phyloP scores from a whole-genome alignment of 148 eudicot species.

The Bassia scoparia region DNA sequence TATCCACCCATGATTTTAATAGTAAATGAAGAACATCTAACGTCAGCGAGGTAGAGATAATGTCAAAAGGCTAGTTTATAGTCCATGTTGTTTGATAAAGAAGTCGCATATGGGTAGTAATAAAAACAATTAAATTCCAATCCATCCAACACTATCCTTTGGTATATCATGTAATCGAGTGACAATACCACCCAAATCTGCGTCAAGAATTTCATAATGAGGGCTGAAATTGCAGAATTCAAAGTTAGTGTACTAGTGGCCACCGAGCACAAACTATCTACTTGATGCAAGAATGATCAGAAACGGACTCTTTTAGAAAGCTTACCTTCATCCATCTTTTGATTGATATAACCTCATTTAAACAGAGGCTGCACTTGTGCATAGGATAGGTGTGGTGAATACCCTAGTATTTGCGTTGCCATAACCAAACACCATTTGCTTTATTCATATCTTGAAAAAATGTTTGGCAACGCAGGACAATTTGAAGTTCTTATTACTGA shows the following conservation, averaged over 20 bases:
- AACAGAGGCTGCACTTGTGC: constrained; percentile 77
- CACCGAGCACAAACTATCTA: neutral
- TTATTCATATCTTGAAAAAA: constrained; percentile 65
- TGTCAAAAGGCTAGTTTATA: constrained; percentile 59
- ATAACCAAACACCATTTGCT: constrained; percentile 90
- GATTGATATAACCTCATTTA: constrained; percentile 73
- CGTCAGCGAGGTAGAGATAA: constrained; percentile 79
- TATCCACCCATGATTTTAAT: neutral
- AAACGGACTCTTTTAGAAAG: neutral
- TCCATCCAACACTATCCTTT: constrained; percentile 65
- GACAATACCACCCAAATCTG: constrained; percentile 52
- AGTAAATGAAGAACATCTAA: neutral
- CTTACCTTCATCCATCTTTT: constrained; percentile 74
- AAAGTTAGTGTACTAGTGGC: neutral
- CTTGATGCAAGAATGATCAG: too few species aligned
- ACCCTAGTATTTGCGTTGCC: constrained; percentile 94
- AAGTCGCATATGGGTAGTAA: constrained; percentile 44
- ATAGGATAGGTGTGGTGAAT: constrained; percentile 76
- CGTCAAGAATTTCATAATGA: constrained; percentile 42
- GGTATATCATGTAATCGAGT: constrained; percentile 48
- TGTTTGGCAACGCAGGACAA: too few species aligned
- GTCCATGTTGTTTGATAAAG: constrained; percentile 61
- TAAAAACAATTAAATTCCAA: constrained; percentile 66
- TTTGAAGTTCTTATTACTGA: too few species aligned
- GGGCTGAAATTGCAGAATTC: constrained; percentile 6